Conservation (phyloP, 345 rosid species). For the Euphorbia tirucalli region DNA sequence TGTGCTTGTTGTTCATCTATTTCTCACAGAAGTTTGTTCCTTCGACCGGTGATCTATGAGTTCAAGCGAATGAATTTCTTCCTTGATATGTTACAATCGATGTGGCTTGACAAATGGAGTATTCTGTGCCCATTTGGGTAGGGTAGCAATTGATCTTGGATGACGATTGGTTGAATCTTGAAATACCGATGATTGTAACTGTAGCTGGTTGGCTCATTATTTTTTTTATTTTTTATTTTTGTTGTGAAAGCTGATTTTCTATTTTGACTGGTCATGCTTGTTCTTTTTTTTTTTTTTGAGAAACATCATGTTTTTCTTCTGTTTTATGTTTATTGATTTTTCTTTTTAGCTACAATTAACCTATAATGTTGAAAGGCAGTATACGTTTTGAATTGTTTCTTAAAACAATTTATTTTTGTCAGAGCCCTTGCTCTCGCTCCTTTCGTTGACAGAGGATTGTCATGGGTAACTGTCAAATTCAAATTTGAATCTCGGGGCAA, state of each 20-base stretch:
- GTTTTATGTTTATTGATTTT: not conserved
- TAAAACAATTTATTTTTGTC: slow-evolving; percentile 14
- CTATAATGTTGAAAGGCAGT: not conserved
- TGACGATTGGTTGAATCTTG: not conserved
- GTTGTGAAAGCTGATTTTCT: not conserved
- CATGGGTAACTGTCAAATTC: slow-evolving; percentile 71
- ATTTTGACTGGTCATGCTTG: not conserved
- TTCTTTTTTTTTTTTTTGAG: not conserved
- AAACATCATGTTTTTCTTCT: too few relatives aligned
- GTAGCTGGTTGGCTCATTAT: not conserved
- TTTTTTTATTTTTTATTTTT: too few relatives aligned
- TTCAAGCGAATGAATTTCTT: too few relatives aligned
- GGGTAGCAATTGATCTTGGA: not conserved
- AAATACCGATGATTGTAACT: not conserved
- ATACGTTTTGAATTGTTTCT: not conserved
- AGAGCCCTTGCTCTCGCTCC: slow-evolving; percentile 97
- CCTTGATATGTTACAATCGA: not conserved
- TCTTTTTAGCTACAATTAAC: too few relatives aligned
- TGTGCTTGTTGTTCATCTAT: too few relatives aligned
- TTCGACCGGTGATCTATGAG: too few relatives aligned
- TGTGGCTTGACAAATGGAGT: not conserved
- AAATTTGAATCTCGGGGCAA: slow-evolving; percentile 71
- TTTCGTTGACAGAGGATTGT: slow-evolving; percentile 71
- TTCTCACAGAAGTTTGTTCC: too few relatives aligned
- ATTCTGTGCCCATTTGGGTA: not conserved